Conservation (phyloP, 2,329 filamentous ascomycete genomes). For the Aspergillus ustus region DNA sequence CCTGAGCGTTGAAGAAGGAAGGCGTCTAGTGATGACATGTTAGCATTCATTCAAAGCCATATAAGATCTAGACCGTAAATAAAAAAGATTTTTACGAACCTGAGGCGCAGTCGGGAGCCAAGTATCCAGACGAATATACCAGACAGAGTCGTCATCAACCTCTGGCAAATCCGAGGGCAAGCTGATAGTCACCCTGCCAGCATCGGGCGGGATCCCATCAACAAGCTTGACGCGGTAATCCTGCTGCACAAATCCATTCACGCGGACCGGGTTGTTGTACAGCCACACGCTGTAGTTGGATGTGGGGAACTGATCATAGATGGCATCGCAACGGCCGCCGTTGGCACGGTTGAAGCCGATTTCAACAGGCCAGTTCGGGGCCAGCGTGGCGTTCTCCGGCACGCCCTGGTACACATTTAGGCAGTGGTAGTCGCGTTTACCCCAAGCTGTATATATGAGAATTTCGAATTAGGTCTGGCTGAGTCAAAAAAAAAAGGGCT, state of each 20-base stretch:
- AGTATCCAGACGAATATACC: constrained; percentile 35
- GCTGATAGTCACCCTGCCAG: constrained; percentile 28
- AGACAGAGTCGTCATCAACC: constrained; percentile 32
- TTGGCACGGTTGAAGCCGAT: constrained; percentile 35
- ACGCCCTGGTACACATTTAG: constrained; percentile 40
- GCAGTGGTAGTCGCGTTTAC: constrained; percentile 39
- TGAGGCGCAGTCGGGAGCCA: constrained; percentile 32
- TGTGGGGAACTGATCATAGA: constrained; percentile 26
- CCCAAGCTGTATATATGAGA: constrained; percentile 31
- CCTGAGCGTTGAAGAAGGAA: constrained; percentile 32
- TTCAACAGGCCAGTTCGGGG: constrained; percentile 28
- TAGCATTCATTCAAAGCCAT: background rate
- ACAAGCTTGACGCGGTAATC: constrained; percentile 28
- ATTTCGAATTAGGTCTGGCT: constrained; percentile 3
- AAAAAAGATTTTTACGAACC: constrained; percentile 25
- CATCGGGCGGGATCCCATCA: constrained; percentile 23
- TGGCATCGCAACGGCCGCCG: constrained; percentile 30
- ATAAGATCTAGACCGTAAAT: background rate
- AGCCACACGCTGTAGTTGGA: constrained; percentile 33
- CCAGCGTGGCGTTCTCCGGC: constrained; percentile 36
- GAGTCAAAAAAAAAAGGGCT: no score
- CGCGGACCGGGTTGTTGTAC: constrained; percentile 37
- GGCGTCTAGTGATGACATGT: constrained; percentile 29
- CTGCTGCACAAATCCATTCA: constrained; percentile 26
- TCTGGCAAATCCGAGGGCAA: constrained; percentile 32